A percentile compares a stretch with the other conserved stretches of the same genome.
Evolutionary conservation across 179 eudicot genomes (phyloP).

Genomic region (Amaranthus tricolor): DNA sequence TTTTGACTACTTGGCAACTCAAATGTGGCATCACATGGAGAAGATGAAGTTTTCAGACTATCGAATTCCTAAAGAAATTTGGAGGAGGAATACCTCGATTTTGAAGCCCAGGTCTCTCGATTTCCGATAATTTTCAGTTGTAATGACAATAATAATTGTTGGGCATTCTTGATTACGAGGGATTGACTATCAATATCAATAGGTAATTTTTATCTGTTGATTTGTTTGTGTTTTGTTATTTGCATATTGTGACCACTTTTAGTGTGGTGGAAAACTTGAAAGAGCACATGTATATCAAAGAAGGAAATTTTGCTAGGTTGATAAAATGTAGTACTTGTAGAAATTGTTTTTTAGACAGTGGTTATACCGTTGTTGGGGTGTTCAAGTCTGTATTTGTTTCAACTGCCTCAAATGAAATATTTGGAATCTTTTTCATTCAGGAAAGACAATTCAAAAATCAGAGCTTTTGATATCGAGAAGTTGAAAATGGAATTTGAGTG

Average conservation of each 20-base stretch:
- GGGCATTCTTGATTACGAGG: not conserved
- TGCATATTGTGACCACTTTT: slow-evolving; percentile 87
- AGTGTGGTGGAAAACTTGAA: slow-evolving; percentile 97
- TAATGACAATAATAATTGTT: not conserved
- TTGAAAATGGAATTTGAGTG: slow-evolving; percentile 73
- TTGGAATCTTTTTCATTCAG: slow-evolving; percentile 40
- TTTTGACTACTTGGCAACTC: slow-evolving; percentile 31
- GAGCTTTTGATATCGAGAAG: slow-evolving; percentile 73
- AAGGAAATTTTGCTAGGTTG: slow-evolving; percentile 66
- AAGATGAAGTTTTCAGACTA: slow-evolving; percentile 39
- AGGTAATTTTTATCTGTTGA: not conserved
- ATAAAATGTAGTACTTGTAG: too few relatives aligned
- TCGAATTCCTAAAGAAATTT: slow-evolving; percentile 67
- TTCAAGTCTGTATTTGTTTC: not conserved
- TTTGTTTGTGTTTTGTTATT: not conserved
- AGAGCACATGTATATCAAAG: slow-evolving; percentile 76
- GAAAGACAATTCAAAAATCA: slow-evolving; percentile 64
- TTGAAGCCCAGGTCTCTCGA: slow-evolving; percentile 75
- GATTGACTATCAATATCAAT: not conserved
- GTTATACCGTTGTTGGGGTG: not conserved
- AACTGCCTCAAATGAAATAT: not conserved
- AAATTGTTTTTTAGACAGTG: not conserved
- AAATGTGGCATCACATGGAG: slow-evolving; percentile 36
- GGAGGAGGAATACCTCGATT: slow-evolving; percentile 88
- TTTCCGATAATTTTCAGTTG: not conserved